Conservation (phyloP, 345 rosid species). For the Populus euphratica region DNA sequence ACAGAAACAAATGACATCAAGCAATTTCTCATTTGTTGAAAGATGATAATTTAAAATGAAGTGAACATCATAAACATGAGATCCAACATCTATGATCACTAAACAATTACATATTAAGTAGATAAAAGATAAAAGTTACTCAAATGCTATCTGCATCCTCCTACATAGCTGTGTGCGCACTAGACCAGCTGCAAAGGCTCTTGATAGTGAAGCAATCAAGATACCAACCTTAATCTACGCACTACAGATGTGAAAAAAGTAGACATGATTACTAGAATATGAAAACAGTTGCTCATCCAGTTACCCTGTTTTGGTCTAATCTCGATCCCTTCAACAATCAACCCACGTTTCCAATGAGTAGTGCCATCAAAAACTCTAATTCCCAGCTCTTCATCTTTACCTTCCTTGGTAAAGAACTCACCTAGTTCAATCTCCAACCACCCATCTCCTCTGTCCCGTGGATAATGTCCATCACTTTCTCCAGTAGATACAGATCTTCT, state of each 20-base stretch:
- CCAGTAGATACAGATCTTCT: background rate
- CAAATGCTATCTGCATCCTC: background rate
- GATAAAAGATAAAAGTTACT: no score
- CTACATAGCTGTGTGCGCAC: background rate
- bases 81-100: background rate
- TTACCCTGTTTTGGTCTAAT: slow-evolving; percentile 29
- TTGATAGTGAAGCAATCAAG: background rate
- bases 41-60: background rate
- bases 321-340: slow-evolving; percentile 40
- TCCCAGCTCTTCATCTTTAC: slow-evolving; percentile 17
- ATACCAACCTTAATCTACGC: background rate
- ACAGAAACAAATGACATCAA: background rate
- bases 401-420: slow-evolving; percentile 8
- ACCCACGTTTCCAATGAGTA: slow-evolving; percentile 10
- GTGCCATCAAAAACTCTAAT: slow-evolving; percentile 17
- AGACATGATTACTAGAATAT: background rate
- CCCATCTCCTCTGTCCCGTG: slow-evolving; percentile 27
- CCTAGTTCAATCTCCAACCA: slow-evolving; percentile 38
- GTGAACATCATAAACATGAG: background rate
- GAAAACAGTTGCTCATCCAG: background rate
- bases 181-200: background rate
- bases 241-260: background rate
- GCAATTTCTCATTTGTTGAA: background rate
- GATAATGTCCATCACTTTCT: background rate
- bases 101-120: background rate